phyloP scores from a whole-genome alignment of 2,329 filamentous ascomycete genomes.

The Pseudomassariella vexata region DNA sequence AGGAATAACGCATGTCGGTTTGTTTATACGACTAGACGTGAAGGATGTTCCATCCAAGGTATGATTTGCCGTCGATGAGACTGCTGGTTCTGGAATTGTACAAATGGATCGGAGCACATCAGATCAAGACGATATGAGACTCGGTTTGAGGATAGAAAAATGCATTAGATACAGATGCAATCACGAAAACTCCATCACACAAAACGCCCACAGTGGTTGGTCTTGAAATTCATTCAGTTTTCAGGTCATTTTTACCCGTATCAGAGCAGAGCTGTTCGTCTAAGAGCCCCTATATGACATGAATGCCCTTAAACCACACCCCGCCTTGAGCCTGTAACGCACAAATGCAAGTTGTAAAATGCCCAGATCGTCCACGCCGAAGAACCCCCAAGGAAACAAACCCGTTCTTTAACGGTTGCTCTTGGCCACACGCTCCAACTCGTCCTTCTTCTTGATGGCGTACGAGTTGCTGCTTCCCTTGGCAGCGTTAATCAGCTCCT shows the following conservation, averaged over 20 bases:
- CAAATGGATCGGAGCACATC: too few relatives aligned
- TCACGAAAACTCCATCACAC: constrained; percentile 2
- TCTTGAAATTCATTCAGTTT: constrained; percentile 25
- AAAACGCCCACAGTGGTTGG: too few relatives aligned
- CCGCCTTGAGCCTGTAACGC: constrained; percentile 37
- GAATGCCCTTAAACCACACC: constrained; percentile 35
- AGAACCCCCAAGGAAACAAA: constrained; percentile 28
- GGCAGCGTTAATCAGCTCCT: constrained; percentile 99
- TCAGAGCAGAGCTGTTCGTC: constrained; percentile 30
- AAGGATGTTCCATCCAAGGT: constrained; percentile 5
- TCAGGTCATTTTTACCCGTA: constrained; percentile 28
- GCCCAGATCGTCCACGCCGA: constrained; percentile 34
- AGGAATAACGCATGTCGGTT: constrained; percentile 77
- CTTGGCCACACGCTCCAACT: constrained; percentile 99
- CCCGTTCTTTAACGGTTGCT: constrained; percentile 86
- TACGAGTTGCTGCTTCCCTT: constrained; percentile 99
- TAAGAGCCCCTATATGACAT: constrained; percentile 35
- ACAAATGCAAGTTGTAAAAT: constrained; percentile 35
- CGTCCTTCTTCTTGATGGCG: constrained; percentile 99
- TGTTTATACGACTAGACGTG: constrained; percentile 56
- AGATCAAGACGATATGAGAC: background rate
- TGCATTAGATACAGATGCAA: constrained; percentile 1
- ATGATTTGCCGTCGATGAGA: too few relatives aligned
- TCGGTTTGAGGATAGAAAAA: background rate
- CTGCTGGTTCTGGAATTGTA: too few relatives aligned